Percentiles rank a stretch among this genome's conserved stretches.
Conservation (phyloP, 2,329 filamentous ascomycete species). For the Iodosphaeria phyllophila region DNA sequence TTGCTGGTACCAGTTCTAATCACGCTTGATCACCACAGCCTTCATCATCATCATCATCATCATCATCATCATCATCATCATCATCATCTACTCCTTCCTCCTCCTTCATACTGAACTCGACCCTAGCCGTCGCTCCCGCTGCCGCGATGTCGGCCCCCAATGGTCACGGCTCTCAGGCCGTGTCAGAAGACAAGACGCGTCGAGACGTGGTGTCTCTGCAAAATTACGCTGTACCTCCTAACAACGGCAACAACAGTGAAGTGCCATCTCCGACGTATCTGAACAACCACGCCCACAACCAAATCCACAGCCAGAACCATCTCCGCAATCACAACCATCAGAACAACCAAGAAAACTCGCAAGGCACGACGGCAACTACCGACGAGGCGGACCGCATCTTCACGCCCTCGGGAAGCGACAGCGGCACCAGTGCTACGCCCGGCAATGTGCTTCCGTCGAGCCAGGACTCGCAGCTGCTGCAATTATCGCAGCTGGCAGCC, state of each 20-base stretch:
- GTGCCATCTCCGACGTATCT: too few species aligned
- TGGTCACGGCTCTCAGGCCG: conserved; percentile 1
- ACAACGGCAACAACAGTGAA: background rate
- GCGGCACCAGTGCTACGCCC: conserved; percentile 18
- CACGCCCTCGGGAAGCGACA: conserved; percentile 23
- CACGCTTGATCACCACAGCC: too few species aligned
- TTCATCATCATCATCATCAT: too few species aligned
- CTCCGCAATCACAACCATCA: conserved; percentile 2
- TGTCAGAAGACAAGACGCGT: background rate
- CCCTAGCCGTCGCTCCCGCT: too few species aligned
- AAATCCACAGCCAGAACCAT: background rate
- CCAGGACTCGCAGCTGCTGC: conserved; percentile 35
- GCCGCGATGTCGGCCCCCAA: conserved; percentile 1
- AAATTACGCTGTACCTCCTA: background rate
- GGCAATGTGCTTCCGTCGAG: conserved; percentile 23
- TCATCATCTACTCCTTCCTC: too few species aligned
- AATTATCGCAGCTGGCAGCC: conserved; percentile 38
- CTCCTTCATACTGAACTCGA: too few species aligned
- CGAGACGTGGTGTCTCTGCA: background rate
- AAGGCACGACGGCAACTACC: conserved; percentile 21
- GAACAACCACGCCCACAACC: too few species aligned
- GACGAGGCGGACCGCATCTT: conserved; percentile 23
- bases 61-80: too few species aligned
- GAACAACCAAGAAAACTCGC: conserved; percentile 19
- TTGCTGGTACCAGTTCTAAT: too few species aligned